phyloP scores from a whole-genome alignment of 2,329 filamentous ascomycete species.

The Alternaria longipes region DNA sequence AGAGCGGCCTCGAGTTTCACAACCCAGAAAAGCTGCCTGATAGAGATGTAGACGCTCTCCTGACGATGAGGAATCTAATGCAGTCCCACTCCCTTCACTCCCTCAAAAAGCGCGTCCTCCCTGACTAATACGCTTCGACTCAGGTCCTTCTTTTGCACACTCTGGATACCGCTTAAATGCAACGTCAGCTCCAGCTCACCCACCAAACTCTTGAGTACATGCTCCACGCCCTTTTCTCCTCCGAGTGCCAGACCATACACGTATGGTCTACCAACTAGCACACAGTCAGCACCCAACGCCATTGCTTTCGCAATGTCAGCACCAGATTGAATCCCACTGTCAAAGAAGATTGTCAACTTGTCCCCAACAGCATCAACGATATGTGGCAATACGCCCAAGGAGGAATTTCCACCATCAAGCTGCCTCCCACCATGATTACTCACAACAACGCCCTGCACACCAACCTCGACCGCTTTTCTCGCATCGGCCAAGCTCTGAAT shows the following conservation, averaged over 20 bases:
- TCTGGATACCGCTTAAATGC: constrained; percentile 35
- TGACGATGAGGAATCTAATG: constrained; percentile 11
- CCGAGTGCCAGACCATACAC: constrained; percentile 67
- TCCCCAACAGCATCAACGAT: constrained; percentile 61
- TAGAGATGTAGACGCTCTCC: neutral
- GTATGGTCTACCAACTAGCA: constrained; percentile 51
- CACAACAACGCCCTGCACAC: constrained; percentile 61
- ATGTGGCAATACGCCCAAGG: constrained; percentile 64
- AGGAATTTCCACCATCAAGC: constrained; percentile 61
- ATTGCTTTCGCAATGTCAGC: constrained; percentile 63
- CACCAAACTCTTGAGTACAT: constrained; percentile 35
- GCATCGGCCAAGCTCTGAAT: constrained; percentile 63
- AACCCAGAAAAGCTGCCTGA: neutral
- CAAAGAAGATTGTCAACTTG: constrained; percentile 56
- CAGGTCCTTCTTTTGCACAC: constrained; percentile 28
- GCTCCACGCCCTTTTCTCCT: constrained; percentile 64
- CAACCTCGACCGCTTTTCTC: constrained; percentile 54
- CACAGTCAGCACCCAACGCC: constrained; percentile 57
- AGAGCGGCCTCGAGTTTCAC: neutral
- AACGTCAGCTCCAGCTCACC: constrained; percentile 37
- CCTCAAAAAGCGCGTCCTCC: constrained; percentile 33
- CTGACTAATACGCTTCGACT: constrained; percentile 32
- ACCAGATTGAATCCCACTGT: constrained; percentile 61
- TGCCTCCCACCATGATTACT: constrained; percentile 65
- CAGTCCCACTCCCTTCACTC: constrained; percentile 27